Evolutionary conservation across 345 rosid genomes (phyloP).

Genomic region (Kandelia obovata): DNA sequence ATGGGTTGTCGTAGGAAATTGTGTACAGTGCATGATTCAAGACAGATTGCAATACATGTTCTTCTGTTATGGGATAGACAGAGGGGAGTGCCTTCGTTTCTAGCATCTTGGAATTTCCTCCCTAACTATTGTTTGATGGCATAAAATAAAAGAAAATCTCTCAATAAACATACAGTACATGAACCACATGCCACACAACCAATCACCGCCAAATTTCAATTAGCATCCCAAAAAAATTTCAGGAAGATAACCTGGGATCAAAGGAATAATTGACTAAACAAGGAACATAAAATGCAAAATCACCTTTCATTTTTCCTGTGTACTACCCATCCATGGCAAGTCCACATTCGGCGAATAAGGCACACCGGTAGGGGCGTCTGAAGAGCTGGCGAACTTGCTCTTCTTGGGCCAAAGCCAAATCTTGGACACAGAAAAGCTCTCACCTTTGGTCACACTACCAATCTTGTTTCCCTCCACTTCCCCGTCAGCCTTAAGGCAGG

Average conservation of each 20-base stretch:
- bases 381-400: constrained; percentile 48
- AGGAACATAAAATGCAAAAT: background rate
- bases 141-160: too few relatives aligned
- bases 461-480: constrained; percentile 56
- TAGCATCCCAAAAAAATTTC: too few relatives aligned
- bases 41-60: too few relatives aligned
- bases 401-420: constrained; percentile 90
- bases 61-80: too few relatives aligned
- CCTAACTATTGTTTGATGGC: too few relatives aligned
- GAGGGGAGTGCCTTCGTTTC: too few relatives aligned
- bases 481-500: constrained; percentile 22
- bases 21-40: too few relatives aligned
- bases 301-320: constrained; percentile 44
- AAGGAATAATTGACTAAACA: constrained; percentile 2
- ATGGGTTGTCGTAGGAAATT: too few relatives aligned
- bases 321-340: constrained; percentile 60
- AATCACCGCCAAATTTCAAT: too few relatives aligned
- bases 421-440: constrained; percentile 82
- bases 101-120: too few relatives aligned
- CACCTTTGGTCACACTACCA: constrained; percentile 60
- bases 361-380: constrained; percentile 39
- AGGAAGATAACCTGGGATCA: constrained; percentile 8
- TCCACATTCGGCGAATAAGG: constrained; percentile 54
- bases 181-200: too few relatives aligned
- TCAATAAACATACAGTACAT: too few relatives aligned